Evolutionary conservation across 2,329 filamentous ascomycete species (phyloP).

Genomic region (Arthrinium puccinioides): DNA sequence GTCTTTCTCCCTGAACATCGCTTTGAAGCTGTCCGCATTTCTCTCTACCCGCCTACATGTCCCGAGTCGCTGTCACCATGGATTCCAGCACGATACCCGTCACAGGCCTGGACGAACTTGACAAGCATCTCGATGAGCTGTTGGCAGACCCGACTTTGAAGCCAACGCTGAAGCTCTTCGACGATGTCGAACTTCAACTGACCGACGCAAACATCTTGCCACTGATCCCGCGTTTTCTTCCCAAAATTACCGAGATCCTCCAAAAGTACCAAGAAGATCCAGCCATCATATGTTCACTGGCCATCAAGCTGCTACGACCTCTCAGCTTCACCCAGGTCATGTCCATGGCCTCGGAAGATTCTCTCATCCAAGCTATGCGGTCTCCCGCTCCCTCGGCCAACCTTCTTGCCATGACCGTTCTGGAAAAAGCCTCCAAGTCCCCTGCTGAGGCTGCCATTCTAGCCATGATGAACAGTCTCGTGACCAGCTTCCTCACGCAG

Average conservation of each 20-base stretch:
- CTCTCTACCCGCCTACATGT: conserved; percentile 8
- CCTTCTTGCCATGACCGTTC: conserved; percentile 47
- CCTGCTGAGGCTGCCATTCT: conserved; percentile 43
- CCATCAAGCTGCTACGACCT: conserved; percentile 48
- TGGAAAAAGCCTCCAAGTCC: conserved; percentile 45
- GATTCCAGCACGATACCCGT: conserved; percentile 37
- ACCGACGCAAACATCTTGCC: conserved; percentile 40
- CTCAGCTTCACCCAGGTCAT: conserved; percentile 44
- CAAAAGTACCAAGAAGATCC: conserved; percentile 44
- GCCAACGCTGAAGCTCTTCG: conserved; percentile 44
- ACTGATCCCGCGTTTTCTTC: conserved; percentile 45
- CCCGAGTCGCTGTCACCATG: conserved; percentile 29
- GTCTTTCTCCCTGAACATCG: neutral
- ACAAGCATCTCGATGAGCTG: conserved; percentile 46
- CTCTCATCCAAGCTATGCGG: conserved; percentile 43
- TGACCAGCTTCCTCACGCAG: conserved; percentile 38
- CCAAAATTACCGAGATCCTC: conserved; percentile 45
- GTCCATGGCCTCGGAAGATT: conserved; percentile 41
- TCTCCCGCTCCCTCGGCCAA: conserved; percentile 50
- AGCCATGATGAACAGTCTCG: conserved; percentile 38
- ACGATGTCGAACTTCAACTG: conserved; percentile 52
- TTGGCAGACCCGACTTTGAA: conserved; percentile 31
- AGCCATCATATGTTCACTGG: conserved; percentile 40
- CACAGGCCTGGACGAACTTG: conserved; percentile 45
- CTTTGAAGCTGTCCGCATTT: neutral